Conservation (phyloP, 2,329 filamentous ascomycete species). For the Thermochaetoides dissita region DNA sequence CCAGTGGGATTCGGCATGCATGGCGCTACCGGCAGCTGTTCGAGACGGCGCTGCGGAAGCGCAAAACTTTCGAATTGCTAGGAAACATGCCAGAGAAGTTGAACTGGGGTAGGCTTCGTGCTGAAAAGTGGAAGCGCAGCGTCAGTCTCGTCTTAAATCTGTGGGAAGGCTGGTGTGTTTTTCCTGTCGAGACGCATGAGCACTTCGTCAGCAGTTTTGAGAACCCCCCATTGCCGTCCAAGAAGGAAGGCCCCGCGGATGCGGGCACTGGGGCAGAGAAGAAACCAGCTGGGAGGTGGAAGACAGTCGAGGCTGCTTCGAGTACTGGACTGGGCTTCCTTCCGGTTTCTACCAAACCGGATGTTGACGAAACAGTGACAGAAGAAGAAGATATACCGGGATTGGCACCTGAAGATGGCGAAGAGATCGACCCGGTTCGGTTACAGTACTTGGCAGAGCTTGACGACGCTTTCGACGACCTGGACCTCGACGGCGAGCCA, state of each 20-base stretch:
- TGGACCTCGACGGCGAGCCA: constrained; percentile 25
- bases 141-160: constrained; percentile 53
- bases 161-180: constrained; percentile 61
- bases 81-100: constrained; percentile 59
- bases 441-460: constrained; percentile 12
- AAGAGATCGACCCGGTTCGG: constrained; percentile 10
- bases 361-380: constrained; percentile 1
- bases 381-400: too few species aligned
- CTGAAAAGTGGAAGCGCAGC: constrained; percentile 74
- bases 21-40: constrained; percentile 80
- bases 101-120: constrained; percentile 66
- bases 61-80: constrained; percentile 60
- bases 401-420: background rate
- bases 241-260: constrained; percentile 16
- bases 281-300: constrained; percentile 32
- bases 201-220: constrained; percentile 58
- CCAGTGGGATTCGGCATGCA: constrained; percentile 64
- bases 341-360: constrained; percentile 12
- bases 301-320: constrained; percentile 30
- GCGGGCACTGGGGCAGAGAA: constrained; percentile 24
- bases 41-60: constrained; percentile 53
- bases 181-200: constrained; percentile 60
- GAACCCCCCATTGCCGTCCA: constrained; percentile 40
- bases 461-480: constrained; percentile 19
- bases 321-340: constrained; percentile 8